phyloP scores from a whole-genome alignment of 2,329 filamentous ascomycete species.

The Pseudogymnoascus sp. region DNA sequence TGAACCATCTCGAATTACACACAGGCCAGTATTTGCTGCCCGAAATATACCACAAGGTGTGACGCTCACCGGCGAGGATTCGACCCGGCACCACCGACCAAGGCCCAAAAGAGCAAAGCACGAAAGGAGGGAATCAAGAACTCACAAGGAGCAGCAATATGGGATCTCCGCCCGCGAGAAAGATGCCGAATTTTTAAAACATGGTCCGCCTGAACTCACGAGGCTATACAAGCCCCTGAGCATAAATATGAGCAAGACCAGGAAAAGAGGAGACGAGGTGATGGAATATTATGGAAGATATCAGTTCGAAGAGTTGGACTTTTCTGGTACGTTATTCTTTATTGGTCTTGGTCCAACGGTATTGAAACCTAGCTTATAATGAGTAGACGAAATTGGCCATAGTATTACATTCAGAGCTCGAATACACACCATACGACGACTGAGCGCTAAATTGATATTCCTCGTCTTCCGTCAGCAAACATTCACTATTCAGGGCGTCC shows the following conservation, averaged over 20 bases:
- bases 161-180: background rate
- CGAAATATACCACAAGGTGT: background rate
- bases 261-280: constrained; percentile 23
- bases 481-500: constrained; percentile 74
- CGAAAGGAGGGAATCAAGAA: background rate
- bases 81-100: background rate
- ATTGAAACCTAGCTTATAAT: background rate
- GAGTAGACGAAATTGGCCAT: constrained; percentile 22
- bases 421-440: constrained; percentile 69
- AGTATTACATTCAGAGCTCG: constrained; percentile 53
- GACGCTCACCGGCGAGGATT: background rate
- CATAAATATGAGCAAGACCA: constrained; percentile 28
- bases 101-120: background rate
- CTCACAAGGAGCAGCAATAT: background rate
- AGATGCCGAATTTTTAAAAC: constrained; percentile 24
- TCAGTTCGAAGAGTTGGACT: constrained; percentile 27
- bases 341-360: background rate
- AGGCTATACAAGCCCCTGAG: constrained; percentile 27
- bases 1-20: background rate
- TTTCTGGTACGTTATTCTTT: constrained; percentile 19
- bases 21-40: background rate
- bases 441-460: constrained; percentile 79
- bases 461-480: constrained; percentile 79
- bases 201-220: constrained; percentile 24
- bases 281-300: constrained; percentile 9